Base-by-base conservation (phyloP, 2,329 filamentous ascomycete species). In the Didymella pomorum region DNA sequence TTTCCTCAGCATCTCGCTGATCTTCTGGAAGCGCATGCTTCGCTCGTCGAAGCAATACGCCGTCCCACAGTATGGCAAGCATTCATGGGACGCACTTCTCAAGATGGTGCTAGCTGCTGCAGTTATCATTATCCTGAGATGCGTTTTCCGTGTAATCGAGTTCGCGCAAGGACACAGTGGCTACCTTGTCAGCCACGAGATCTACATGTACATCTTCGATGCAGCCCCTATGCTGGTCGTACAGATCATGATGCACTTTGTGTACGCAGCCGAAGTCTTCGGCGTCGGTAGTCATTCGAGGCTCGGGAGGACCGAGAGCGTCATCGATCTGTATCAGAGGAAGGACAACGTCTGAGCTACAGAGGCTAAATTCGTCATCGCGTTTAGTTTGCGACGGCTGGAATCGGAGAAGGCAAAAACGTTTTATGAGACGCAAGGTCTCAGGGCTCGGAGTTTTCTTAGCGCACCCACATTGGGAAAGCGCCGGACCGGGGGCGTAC, bases 81-180 rank as follows among this genome's bases (percentile, higher is more conserved):
- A 79, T 56, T n/a, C 64, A 10, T 73, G 71, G 68, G 61, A 68
- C 52, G 69, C 73, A 51, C 73, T 79, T 50, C 67, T 85, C 60
- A 58, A 70, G 11, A 73, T 76, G 0, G 71, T 85, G 26, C 81
- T 83, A 62, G 48, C 65, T 9, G 76, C 78, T 33, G 80, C 78
- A 55, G 58, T 71, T 0, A 67, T 84, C 37, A 83, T 85, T 65
- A 74, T 85, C 61, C 41, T 82, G 9, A 75, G 83, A 46, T 80
- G 74, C 18, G 61, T 84, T 1, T 83, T 83, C 55, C 78, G 83
- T 20, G 72, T 83, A 14, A 63, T 79, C 12, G 82, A 85, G 66
- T 85, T 81, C 52, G 64, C 72, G 0, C 69, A 79, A 58, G 82
- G 82, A 2, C 72, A 78, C 39, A 63, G 72, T 29, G 82, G 83